Percentiles rank a stretch among this genome's conserved stretches.
Conservation (phyloP, 345 rosid genomes). For the Carallia brachiata region DNA sequence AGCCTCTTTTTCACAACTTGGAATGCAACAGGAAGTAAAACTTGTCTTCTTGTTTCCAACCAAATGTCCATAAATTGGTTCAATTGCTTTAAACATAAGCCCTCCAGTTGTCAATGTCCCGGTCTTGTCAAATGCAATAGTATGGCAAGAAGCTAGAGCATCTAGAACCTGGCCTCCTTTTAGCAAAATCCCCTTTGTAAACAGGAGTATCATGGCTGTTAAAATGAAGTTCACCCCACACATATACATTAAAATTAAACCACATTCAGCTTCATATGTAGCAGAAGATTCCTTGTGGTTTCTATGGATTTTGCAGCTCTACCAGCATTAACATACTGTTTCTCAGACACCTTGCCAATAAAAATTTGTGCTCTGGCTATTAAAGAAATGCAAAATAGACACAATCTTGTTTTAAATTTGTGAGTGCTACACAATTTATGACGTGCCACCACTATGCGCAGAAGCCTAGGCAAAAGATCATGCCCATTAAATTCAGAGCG, state of each 20-base stretch:
- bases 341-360: too few species aligned
- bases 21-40: constrained; percentile 59
- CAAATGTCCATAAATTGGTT: constrained; percentile 88
- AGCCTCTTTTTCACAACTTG: constrained; percentile 94
- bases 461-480: not conserved
- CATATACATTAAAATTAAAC: not conserved
- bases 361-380: not conserved
- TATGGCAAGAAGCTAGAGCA: constrained; percentile 88
- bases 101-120: constrained; percentile 98
- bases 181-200: constrained; percentile 78
- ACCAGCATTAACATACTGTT: too few species aligned
- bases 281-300: too few species aligned
- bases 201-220: constrained; percentile 13
- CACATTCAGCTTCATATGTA: not conserved
- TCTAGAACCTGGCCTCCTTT: constrained; percentile 96
- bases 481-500: not conserved
- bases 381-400: not conserved
- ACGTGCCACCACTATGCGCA: not conserved
- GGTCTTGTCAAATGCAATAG: constrained; percentile 97
- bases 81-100: constrained; percentile 85
- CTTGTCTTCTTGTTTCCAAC: constrained; percentile 28
- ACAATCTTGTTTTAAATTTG: not conserved
- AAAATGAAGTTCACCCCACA: constrained; percentile 5
- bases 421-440: not conserved
- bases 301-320: too few species aligned